Evolutionary conservation across 177 flowering plant genomes (phyloP).

Genomic region (Telopea speciosissima): DNA sequence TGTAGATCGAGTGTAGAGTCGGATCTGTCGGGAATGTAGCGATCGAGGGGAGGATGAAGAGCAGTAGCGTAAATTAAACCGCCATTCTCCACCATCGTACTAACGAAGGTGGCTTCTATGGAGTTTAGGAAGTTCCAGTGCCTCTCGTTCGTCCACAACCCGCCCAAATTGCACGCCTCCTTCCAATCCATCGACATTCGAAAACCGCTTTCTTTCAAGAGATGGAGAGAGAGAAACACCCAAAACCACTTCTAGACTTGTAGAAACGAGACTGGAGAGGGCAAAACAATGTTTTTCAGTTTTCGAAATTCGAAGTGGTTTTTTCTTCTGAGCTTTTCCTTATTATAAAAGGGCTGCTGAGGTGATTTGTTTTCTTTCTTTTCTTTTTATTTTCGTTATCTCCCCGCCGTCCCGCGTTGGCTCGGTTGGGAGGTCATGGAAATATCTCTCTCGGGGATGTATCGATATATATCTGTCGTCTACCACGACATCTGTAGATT

Average conservation of each 20-base stretch:
- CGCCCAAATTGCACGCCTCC: not conserved
- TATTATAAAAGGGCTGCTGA: not conserved
- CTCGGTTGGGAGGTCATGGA: too few relatives aligned
- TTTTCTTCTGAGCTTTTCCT: not conserved
- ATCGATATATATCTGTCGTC: too few relatives aligned
- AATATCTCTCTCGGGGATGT: too few relatives aligned
- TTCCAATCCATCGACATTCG: not conserved
- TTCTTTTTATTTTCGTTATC: too few relatives aligned
- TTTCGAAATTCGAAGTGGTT: not conserved
- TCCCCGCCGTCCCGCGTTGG: too few relatives aligned
- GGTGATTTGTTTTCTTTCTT: not conserved
- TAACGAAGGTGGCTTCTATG: slow-evolving; percentile 39
- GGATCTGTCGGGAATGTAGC: slow-evolving; percentile 14
- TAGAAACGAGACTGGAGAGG: too few relatives aligned
- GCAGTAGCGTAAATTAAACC: not conserved
- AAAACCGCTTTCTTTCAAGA: not conserved
- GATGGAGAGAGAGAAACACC: too few relatives aligned
- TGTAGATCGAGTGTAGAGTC: slow-evolving; percentile 14
- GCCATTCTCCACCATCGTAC: slow-evolving; percentile 23
- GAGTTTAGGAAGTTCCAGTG: slow-evolving; percentile 25
- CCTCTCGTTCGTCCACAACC: not conserved
- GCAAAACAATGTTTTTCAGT: not conserved
- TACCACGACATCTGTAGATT: too few relatives aligned
- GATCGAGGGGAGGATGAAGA: slow-evolving; percentile 8
- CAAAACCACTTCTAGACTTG: not conserved